phyloP scores from a whole-genome alignment of 768 basidiomycete species.

The Pleurotus cornucopiae region DNA sequence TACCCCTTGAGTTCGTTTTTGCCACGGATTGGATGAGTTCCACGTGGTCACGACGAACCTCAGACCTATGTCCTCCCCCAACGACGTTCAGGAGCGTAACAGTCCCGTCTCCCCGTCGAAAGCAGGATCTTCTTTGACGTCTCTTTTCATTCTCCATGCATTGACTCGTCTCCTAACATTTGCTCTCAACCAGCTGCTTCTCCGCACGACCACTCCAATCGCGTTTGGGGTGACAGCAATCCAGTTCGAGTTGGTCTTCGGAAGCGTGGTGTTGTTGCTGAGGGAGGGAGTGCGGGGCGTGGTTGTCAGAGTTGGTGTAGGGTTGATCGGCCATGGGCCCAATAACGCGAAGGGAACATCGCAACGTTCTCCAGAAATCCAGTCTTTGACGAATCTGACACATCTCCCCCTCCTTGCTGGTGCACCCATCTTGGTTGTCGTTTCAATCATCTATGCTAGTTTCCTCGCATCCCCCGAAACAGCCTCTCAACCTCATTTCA shows the following conservation, averaged over 20 bases:
- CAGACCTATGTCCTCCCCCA: no score
- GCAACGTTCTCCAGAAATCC: slow-evolving; percentile 14
- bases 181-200: slow-evolving; percentile 79
- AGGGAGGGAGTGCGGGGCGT: slow-evolving; percentile 92
- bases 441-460: slow-evolving; percentile 49
- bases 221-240: slow-evolving; percentile 90
- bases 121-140: slow-evolving; percentile 15
- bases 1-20: no score
- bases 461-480: slow-evolving; percentile 49
- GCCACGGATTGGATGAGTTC: no score
- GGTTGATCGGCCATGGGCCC: neutral
- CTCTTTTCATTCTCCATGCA: slow-evolving; percentile 84
- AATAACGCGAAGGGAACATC: neutral
- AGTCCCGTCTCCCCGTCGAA: no score
- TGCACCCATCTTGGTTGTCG: slow-evolving; percentile 53
- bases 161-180: slow-evolving; percentile 85
- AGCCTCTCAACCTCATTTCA: slow-evolving; percentile 60
- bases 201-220: slow-evolving; percentile 79
- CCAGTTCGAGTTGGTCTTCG: slow-evolving; percentile 89
- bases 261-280: slow-evolving; percentile 86
- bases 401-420: slow-evolving; percentile 70
- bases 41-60: no score
- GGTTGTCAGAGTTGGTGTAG: slow-evolving; percentile 54
- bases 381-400: slow-evolving; percentile 40
- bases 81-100: no score